Evolutionary conservation across 1,139 yeast species (phyloP).

Genomic region (Suhomyces coccinellae): DNA sequence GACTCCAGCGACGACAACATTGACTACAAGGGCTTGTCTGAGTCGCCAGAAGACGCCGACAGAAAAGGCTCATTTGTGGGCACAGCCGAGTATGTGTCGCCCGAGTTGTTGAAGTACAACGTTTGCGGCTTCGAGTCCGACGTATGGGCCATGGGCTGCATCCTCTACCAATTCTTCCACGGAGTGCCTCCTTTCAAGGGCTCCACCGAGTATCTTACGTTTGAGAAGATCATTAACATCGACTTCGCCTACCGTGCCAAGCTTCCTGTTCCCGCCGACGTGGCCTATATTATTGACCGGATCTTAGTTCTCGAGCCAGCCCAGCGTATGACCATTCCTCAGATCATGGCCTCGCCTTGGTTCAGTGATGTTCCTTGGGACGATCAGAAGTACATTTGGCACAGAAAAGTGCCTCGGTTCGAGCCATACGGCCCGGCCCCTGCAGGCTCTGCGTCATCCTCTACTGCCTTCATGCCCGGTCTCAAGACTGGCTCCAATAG

Average conservation of each 20-base stretch:
- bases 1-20: constrained; percentile 31
- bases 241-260: constrained; percentile 83
- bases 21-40: constrained; percentile 36
- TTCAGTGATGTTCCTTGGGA: constrained; percentile 44
- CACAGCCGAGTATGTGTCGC: constrained; percentile 76
- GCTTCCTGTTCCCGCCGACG: constrained; percentile 59
- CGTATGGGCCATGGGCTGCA: constrained; percentile 96
- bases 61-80: constrained; percentile 75
- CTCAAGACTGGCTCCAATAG: constrained; percentile 42
- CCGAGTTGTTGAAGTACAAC: constrained; percentile 84
- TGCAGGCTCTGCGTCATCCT: constrained; percentile 20
- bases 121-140: constrained; percentile 86
- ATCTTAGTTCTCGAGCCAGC: constrained; percentile 54
- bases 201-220: constrained; percentile 88
- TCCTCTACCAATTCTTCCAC: constrained; percentile 86
- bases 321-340: constrained; percentile 35
- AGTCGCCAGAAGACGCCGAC: constrained; percentile 20
- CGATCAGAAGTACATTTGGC: constrained; percentile 45
- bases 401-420: constrained; percentile 47
- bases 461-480: constrained; percentile 36
- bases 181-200: constrained; percentile 98
- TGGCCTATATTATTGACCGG: constrained; percentile 68
- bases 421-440: constrained; percentile 47
- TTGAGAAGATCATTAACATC: constrained; percentile 84
- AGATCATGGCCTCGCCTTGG: constrained; percentile 40